Base-by-base conservation (phyloP, 2,329 filamentous ascomycete genomes). In the Scytalidium lignicola region DNA sequence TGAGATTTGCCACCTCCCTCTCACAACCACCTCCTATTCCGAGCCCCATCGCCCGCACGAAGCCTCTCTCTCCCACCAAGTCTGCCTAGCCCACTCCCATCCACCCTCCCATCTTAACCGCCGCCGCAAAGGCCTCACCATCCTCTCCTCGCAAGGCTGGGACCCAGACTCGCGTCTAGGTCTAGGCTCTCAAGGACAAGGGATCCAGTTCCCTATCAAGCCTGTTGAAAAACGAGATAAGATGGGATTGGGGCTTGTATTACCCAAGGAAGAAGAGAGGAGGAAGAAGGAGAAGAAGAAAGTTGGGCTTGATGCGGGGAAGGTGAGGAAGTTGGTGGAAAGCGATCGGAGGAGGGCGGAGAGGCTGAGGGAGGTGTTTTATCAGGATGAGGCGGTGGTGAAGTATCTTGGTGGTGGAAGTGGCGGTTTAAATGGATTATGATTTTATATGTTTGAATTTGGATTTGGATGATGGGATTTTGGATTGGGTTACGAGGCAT, bases 191-290 rank as follows among this genome's bases (percentile, higher is more conserved):
- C 69, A 71, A 2, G 83, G 86, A 1, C 70, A 76, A 59, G 91
- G 91, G 2, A 84, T 89, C 52, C 74, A 85, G 39, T 84, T 83
- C 55, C 91, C 91, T 1, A 74, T 96, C 54, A 90, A 90, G 63
- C 72, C 80, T 1, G 62, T 58, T 43, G 71, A 78, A 48, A 96
- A 96, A 68, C 78, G 83, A 41, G 82, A 92, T 62, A 90, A 79
- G 3, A 70, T 86, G 7, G 92, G 91, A 0, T 67, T 96, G 21
- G 90, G 90, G 0, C 73, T 75, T 40, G 64, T 71, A 4, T 56
- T 70, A 26, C 66, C 67, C 39, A 66, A 65, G 50, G 56, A 64
- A 48, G 59, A 58, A 41, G 58, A 57, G 29, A 57, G 56, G 43
- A 68, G 64, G 53, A 68, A 66, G 52, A 70, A 68, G 49, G 68